A percentile compares a stretch with the other conserved stretches of the same genome.
Evolutionary conservation across 805 yeast species (phyloP).

Genomic region (Yarrowia keelungensis): DNA sequence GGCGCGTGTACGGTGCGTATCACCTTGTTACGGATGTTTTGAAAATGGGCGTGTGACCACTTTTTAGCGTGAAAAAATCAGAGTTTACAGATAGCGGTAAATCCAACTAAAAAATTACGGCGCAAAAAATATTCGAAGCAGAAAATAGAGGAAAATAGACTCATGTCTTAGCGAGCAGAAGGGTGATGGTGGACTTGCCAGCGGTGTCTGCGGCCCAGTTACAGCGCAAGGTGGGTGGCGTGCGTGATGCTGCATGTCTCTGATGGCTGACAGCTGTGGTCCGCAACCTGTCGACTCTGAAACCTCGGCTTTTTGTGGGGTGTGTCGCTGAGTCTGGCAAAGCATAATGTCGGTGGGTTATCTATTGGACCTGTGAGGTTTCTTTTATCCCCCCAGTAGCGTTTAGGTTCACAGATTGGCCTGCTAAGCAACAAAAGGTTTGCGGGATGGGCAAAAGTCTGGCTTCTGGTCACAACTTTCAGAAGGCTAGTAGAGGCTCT

Average conservation of each 20-base stretch:
- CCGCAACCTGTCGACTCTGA: too few species aligned
- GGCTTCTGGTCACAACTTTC: neutral
- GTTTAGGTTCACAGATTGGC: slow-evolving; percentile 13
- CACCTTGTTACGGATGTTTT: neutral
- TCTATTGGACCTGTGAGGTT: slow-evolving; percentile 28
- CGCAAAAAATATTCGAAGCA: slow-evolving; percentile 20
- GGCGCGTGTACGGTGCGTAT: slow-evolving; percentile 21
- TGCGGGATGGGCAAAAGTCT: neutral
- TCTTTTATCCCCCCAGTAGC: neutral
- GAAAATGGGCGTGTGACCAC: slow-evolving; percentile 27
- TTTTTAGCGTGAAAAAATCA: slow-evolving; percentile 31
- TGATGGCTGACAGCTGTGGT: neutral
- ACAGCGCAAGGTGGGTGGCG: too few species aligned
- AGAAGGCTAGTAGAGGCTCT: neutral
- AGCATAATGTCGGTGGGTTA: slow-evolving; percentile 11
- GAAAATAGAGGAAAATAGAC: neutral
- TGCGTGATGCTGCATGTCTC: neutral
- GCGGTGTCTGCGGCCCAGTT: too few species aligned
- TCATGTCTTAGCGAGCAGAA: too few species aligned
- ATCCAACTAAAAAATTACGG: slow-evolving; percentile 8
- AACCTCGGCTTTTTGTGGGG: neutral
- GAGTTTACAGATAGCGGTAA: slow-evolving; percentile 31
- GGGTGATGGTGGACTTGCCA: too few species aligned
- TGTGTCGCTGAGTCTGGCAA: neutral
- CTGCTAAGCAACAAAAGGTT: slow-evolving; percentile 31